Evolutionary conservation across 192 early-diverging fungal genomes (phyloP).

Genomic region (Entomortierella chlamydospora): DNA sequence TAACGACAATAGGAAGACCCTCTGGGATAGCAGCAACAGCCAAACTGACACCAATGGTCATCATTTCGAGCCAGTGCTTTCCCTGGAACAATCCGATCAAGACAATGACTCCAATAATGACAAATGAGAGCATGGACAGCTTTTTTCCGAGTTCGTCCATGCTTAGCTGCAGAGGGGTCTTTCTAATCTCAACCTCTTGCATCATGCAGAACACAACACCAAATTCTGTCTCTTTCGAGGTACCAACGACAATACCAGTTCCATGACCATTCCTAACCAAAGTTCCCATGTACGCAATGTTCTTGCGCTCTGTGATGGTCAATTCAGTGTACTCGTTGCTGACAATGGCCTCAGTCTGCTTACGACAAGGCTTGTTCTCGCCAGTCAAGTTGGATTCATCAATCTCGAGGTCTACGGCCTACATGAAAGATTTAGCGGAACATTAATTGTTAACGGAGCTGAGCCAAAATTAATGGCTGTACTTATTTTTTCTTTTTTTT

Average conservation of each 20-base stretch:
- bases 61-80: slow-evolving; percentile 93
- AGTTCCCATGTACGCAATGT: slow-evolving; percentile 97
- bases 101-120: slow-evolving; percentile 85
- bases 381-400: slow-evolving; percentile 94
- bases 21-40: slow-evolving; percentile 99
- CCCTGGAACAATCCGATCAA: slow-evolving; percentile 91
- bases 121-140: slow-evolving; percentile 87
- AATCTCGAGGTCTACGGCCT: slow-evolving; percentile 84
- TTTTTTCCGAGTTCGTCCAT: slow-evolving; percentile 96
- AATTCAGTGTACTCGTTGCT: slow-evolving; percentile 61
- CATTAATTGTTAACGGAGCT: too few relatives aligned
- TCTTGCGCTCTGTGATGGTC: slow-evolving; percentile 77
- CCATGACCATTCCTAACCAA: slow-evolving; percentile 90
- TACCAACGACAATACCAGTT: slow-evolving; percentile 90
- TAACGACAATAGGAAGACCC: slow-evolving; percentile 96
- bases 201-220: slow-evolving; percentile 95
- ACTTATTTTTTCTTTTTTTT: too few relatives aligned
- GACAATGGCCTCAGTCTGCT: slow-evolving; percentile 66
- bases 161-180: slow-evolving; percentile 92
- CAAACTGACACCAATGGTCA: slow-evolving; percentile 93
- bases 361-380: slow-evolving; percentile 85
- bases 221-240: slow-evolving; percentile 91
- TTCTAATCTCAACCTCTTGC: slow-evolving; percentile 90
- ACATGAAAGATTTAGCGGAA: not conserved
- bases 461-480: too few relatives aligned